Evolutionary conservation across 768 basidiomycete genomes (phyloP).

Genomic region (Megacollybia marginata): DNA sequence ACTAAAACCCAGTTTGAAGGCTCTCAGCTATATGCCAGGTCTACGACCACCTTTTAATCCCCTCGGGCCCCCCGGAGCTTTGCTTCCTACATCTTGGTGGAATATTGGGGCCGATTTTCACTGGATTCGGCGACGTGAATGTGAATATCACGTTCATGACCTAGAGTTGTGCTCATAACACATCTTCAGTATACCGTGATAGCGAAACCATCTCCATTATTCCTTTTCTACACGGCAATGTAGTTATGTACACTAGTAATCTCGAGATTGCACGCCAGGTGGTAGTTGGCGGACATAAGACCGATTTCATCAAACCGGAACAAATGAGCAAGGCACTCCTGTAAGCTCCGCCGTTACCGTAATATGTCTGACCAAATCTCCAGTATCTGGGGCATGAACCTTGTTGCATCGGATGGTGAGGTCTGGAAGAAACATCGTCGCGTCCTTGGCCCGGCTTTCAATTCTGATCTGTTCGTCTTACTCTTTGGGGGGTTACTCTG

Average conservation of each 20-base stretch:
- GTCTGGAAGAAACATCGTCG: slow-evolving; percentile 39
- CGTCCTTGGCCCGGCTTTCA: slow-evolving; percentile 38
- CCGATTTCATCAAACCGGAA: slow-evolving; percentile 32
- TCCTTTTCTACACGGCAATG: slow-evolving; percentile 27
- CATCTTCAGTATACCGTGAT: slow-evolving; percentile 25
- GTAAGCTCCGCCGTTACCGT: slow-evolving; percentile 16
- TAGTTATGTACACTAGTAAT: slow-evolving; percentile 35
- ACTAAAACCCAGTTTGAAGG: slow-evolving; percentile 13
- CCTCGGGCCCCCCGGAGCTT: slow-evolving; percentile 25
- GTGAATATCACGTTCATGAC: slow-evolving; percentile 17
- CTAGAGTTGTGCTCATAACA: not conserved
- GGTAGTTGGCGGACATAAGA: slow-evolving; percentile 28
- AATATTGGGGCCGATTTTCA: slow-evolving; percentile 28
- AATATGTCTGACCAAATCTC: not conserved
- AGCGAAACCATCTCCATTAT: slow-evolving; percentile 34
- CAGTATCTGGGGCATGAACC: slow-evolving; percentile 36
- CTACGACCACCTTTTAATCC: slow-evolving; percentile 34
- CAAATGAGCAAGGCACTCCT: slow-evolving; percentile 20
- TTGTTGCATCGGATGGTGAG: slow-evolving; percentile 35
- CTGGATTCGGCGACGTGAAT: slow-evolving; percentile 28
- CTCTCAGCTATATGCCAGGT: slow-evolving; percentile 30
- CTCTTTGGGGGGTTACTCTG: not conserved
- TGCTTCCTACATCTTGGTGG: slow-evolving; percentile 35
- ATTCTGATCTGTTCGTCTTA: slow-evolving; percentile 26
- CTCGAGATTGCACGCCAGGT: slow-evolving; percentile 41